A percentile compares a stretch with the other conserved stretches of the same genome.
Evolutionary conservation across 345 rosid species (phyloP).

Genomic region (Lepidium aucheri): DNA sequence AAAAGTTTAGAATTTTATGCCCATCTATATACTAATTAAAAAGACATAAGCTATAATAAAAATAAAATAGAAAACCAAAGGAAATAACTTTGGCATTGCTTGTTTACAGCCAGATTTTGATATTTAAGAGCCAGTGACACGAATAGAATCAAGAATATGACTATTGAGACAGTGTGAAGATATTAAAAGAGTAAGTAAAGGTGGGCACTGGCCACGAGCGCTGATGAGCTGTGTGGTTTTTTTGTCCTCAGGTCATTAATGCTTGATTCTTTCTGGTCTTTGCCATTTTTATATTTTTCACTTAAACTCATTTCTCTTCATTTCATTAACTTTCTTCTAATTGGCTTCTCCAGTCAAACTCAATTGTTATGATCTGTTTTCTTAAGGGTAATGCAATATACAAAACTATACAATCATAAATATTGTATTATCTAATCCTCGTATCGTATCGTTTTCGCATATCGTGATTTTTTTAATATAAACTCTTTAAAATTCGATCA

Average conservation of each 20-base stretch:
- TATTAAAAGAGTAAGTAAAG: background rate
- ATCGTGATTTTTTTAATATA: no score
- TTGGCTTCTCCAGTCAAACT: background rate
- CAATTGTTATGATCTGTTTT: slow-evolving; percentile 3
- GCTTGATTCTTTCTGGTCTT: slow-evolving; percentile 2
- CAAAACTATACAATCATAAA: background rate
- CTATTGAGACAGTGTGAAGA: slow-evolving; percentile 10
- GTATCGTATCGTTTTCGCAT: background rate
- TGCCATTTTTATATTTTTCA: background rate
- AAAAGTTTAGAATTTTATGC: no score
- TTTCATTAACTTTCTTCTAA: background rate
- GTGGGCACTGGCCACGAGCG: slow-evolving; percentile 14
- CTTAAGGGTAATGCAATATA: background rate
- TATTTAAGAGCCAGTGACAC: background rate
- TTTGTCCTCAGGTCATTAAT: slow-evolving; percentile 11
- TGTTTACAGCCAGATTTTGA: background rate
- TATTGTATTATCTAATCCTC: background rate
- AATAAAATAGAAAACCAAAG: background rate
- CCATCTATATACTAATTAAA: no score
- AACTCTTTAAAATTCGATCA: no score
- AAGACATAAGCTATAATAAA: no score
- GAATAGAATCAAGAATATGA: background rate
- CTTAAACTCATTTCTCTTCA: background rate
- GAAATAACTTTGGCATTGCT: background rate
- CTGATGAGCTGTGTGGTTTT: slow-evolving; percentile 23